phyloP scores from a whole-genome alignment of 345 rosid genomes.

The Citrus inodora region DNA sequence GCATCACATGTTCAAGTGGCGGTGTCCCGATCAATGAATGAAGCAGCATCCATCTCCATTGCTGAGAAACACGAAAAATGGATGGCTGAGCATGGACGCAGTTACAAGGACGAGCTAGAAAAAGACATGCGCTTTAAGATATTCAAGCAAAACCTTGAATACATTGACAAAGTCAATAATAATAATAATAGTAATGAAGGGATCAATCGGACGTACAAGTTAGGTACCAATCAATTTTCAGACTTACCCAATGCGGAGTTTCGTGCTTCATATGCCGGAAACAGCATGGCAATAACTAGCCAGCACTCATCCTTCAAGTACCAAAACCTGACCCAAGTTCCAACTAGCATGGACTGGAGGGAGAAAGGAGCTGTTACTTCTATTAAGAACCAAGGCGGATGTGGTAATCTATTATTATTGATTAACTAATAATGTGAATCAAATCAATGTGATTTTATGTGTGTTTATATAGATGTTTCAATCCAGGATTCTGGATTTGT shows the following conservation, averaged over 20 bases:
- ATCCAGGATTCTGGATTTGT: too few species aligned
- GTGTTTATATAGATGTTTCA: too few species aligned
- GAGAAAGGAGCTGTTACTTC: neutral
- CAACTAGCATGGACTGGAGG: slow-evolving; percentile 33
- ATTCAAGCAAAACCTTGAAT: neutral
- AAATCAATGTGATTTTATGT: too few species aligned
- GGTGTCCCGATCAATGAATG: neutral
- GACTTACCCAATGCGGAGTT: slow-evolving; percentile 38
- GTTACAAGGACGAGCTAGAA: slow-evolving; percentile 13
- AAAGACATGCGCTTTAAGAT: slow-evolving; percentile 7
- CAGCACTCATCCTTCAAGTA: slow-evolving; percentile 20
- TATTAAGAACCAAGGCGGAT: slow-evolving; percentile 33
- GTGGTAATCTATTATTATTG: slow-evolving; percentile 19
- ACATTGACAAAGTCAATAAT: slow-evolving; percentile 2
- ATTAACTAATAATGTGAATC: neutral
- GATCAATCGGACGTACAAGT: slow-evolving; percentile 27
- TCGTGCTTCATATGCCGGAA: slow-evolving; percentile 13
- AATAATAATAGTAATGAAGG: neutral
- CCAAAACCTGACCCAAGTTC: slow-evolving; percentile 12
- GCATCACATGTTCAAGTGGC: neutral
- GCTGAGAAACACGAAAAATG: slow-evolving; percentile 13
- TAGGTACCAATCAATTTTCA: slow-evolving; percentile 33
- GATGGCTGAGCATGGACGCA: slow-evolving; percentile 26
- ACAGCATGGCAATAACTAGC: neutral
- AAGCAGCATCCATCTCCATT: neutral